These are phyloP conservation scores for Chrysanthemum makinoi DNA, from an alignment of 129 eudicot species.

Conservation along the genomic window DNA sequence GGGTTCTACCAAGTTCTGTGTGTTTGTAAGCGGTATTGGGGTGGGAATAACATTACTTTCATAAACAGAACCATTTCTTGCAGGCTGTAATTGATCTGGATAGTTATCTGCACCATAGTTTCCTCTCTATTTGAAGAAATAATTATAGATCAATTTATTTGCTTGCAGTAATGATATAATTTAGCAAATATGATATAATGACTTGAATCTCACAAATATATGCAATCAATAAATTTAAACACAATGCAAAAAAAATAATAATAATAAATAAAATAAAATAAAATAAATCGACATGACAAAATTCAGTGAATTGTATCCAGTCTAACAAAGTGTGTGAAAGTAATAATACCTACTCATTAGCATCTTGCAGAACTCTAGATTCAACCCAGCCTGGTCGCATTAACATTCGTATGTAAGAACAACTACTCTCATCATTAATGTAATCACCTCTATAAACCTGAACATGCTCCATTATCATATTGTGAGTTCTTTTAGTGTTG, in stretches of 20 bases:
- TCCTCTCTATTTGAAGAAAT: conserved; percentile 48
- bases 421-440: neutral
- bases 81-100: conserved; percentile 52
- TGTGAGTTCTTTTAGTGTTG: neutral
- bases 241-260: neutral
- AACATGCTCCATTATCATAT: conserved; percentile 12
- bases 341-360: conserved; percentile 3
- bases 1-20: conserved; percentile 54
- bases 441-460: neutral
- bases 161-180: conserved; percentile 5
- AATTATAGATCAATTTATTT: conserved; percentile 2
- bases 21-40: conserved; percentile 35
- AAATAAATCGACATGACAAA: neutral
- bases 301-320: neutral
- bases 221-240: neutral
- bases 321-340: conserved; percentile 9
- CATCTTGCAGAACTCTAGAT: neutral
- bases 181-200: neutral
- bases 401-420: too few relatives aligned
- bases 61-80: conserved; percentile 40
- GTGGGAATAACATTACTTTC: conserved; percentile 41
- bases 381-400: too few relatives aligned
- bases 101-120: conserved; percentile 56
- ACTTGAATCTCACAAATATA: neutral
- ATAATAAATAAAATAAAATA: too few relatives aligned